Evolutionary conservation across 2,329 filamentous ascomycete genomes (phyloP), one percentile per base, ranked within the genome.

Genomic region (Didymosphaeria variabile): DNA sequence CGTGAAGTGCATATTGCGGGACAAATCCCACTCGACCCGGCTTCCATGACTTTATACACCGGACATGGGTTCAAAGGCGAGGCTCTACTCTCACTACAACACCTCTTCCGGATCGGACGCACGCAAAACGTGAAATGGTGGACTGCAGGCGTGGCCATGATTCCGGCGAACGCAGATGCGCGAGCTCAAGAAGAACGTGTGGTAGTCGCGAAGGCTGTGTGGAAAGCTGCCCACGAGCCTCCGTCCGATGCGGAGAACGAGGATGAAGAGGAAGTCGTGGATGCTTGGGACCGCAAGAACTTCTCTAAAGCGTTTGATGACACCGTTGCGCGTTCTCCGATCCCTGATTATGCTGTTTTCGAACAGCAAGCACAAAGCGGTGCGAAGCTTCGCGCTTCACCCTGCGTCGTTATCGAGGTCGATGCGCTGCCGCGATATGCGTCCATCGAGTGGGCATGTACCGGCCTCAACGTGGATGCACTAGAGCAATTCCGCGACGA

Each of bases 1-100:
- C 58, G 69, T 17, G 54, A 86, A 10, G 82, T 94, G 17, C 89
- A 88, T 57, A 84, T 97, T 38, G 94, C 95, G 0, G 95, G 95
- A 0, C 95, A 98, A 78, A 97, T 99, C 53, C 93, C 94, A 1
- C 85, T 99, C 3, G 80, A 94, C 5, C 94, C 95, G 0, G 86
- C 89, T 4, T 90, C 86, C 4, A 98, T 98, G 94, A 71, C 79
- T 2, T 76, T 92, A 1, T 70, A 84, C 53, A 65, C 59, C 6
- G 63, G 68, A 1, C 58, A 44, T 7, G 78, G 79, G 6, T 86
- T 88, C 64, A 74, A 77, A 34, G 76, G 87, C 32, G 89, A 94
- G 72, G 83, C 90, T 6, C 81, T 87, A 0, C 83, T 99, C 5
- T 87, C 93, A 1, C 82, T 98, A 13, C 95, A 99, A 77, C 94